These are phyloP conservation scores for Phytopythium chamaehyphon DNA, from an alignment of 352 stramenopile genomes.

Conservation along the genomic window DNA sequence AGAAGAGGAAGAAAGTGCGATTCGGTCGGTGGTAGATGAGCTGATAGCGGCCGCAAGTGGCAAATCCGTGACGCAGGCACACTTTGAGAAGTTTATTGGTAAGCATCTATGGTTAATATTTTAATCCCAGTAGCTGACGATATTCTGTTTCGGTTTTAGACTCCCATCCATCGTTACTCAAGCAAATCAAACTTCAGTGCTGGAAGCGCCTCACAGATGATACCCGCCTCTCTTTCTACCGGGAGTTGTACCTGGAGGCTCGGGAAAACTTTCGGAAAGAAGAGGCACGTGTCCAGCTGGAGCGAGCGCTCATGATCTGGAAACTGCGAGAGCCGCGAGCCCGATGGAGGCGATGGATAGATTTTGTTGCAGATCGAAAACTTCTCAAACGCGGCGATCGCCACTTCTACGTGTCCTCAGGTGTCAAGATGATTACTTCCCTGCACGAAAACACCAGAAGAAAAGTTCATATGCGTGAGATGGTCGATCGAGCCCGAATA, in stretches of 20 bases:
- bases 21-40: constrained; percentile 28
- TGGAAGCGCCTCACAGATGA: constrained; percentile 60
- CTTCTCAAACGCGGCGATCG: constrained; percentile 21
- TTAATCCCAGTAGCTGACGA: neutral
- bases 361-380: constrained; percentile 31
- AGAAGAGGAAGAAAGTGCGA: constrained; percentile 27
- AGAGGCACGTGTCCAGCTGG: constrained; percentile 19
- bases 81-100: constrained; percentile 10
- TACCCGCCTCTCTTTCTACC: constrained; percentile 48
- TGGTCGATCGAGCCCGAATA: constrained; percentile 13
- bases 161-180: constrained; percentile 20
- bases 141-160: constrained; percentile 9
- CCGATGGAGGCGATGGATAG: constrained; percentile 40
- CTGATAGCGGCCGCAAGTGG: constrained; percentile 8
- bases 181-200: constrained; percentile 28
- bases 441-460: constrained; percentile 18
- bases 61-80: constrained; percentile 12
- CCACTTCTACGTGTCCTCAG: constrained; percentile 19
- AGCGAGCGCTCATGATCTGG: constrained; percentile 41
- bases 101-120: neutral
- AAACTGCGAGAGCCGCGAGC: constrained; percentile 36
- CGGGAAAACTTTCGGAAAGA: constrained; percentile 34
- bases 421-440: constrained; percentile 17
- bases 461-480: constrained; percentile 20
- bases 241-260: constrained; percentile 37